Percentiles rank a stretch among this genome's conserved stretches.
Conservation (phyloP, 108 stramenopile genomes). For the Poteriospumella lacustris region DNA sequence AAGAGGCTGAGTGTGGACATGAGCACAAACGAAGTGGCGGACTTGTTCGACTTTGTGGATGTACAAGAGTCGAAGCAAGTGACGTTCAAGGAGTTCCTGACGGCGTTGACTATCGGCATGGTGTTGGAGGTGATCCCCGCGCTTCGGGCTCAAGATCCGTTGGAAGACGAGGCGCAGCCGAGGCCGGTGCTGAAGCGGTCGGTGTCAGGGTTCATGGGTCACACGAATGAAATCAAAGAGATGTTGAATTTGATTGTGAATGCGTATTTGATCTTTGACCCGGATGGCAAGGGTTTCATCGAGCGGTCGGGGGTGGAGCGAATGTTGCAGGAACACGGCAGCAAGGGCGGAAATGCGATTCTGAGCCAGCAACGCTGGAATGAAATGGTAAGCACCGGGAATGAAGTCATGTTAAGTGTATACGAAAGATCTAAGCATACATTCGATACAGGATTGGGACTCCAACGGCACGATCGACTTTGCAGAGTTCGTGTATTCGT, state of each 20-base stretch:
- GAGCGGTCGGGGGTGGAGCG: background rate
- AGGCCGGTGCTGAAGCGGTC: background rate
- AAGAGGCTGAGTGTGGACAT: constrained; percentile 16
- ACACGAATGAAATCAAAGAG: constrained; percentile 14
- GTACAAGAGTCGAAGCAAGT: background rate
- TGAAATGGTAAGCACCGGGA: constrained; percentile 25
- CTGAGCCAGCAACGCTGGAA: constrained; percentile 30
- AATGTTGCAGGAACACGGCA: constrained; percentile 15
- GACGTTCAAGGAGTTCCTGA: constrained; percentile 11
- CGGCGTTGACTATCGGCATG: constrained; percentile 22
- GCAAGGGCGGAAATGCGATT: constrained; percentile 24
- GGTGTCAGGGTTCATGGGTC: background rate
- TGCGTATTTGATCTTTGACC: constrained; percentile 24
- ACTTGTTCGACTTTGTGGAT: constrained; percentile 28
- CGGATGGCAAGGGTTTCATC: constrained; percentile 24
- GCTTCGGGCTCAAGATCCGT: background rate
- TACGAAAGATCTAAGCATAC: background rate
- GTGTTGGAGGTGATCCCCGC: constrained; percentile 20
- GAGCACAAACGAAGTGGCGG: background rate
- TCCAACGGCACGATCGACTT: constrained; percentile 25
- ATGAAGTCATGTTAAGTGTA: background rate
- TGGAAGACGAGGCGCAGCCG: background rate
- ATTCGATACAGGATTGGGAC: constrained; percentile 26
- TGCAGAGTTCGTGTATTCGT: constrained; percentile 25
- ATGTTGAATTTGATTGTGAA: constrained; percentile 22